These are phyloP conservation scores for Cladosporium phlei DNA, from an alignment of 2,329 filamentous ascomycete species.

Conservation along the genomic window DNA sequence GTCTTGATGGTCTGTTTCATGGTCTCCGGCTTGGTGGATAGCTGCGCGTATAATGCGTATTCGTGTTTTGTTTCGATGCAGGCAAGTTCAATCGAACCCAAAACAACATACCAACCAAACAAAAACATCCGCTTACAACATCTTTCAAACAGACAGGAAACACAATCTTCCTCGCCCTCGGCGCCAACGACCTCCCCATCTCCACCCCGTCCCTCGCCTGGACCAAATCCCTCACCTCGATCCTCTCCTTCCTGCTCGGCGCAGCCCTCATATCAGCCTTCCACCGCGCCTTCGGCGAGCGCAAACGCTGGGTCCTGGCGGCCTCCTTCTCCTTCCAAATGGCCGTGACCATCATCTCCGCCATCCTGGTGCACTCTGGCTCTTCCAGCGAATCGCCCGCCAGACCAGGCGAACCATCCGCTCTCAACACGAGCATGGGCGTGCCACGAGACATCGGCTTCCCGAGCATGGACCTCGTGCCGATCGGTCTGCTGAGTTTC, in stretches of 20 bases:
- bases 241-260: slow-evolving; percentile 64
- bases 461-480: slow-evolving; percentile 50
- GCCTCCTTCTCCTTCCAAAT: slow-evolving; percentile 35
- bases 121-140: background rate
- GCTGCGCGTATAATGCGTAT: slow-evolving; percentile 69
- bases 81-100: slow-evolving; percentile 41
- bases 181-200: slow-evolving; percentile 39
- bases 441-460: slow-evolving; percentile 15
- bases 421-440: background rate
- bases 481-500: slow-evolving; percentile 65
- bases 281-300: slow-evolving; percentile 57
- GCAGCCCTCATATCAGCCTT: slow-evolving; percentile 65
- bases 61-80: slow-evolving; percentile 74
- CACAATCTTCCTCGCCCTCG: slow-evolving; percentile 71
- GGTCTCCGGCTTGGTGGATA: slow-evolving; percentile 70
- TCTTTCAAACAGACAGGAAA: slow-evolving; percentile 46
- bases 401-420: slow-evolving; percentile 5
- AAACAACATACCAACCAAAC: background rate
- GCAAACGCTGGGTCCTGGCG: slow-evolving; percentile 59
- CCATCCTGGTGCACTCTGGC: slow-evolving; percentile 34
- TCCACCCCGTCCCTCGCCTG: slow-evolving; percentile 46
- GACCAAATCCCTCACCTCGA: slow-evolving; percentile 65
- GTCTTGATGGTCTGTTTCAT: slow-evolving; percentile 66
- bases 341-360: slow-evolving; percentile 34
- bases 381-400: slow-evolving; percentile 11